A percentile compares a stretch with the other conserved stretches of the same genome.
phyloP scores from a whole-genome alignment of 2,329 filamentous ascomycete genomes.

The Coleophoma cylindrospora region DNA sequence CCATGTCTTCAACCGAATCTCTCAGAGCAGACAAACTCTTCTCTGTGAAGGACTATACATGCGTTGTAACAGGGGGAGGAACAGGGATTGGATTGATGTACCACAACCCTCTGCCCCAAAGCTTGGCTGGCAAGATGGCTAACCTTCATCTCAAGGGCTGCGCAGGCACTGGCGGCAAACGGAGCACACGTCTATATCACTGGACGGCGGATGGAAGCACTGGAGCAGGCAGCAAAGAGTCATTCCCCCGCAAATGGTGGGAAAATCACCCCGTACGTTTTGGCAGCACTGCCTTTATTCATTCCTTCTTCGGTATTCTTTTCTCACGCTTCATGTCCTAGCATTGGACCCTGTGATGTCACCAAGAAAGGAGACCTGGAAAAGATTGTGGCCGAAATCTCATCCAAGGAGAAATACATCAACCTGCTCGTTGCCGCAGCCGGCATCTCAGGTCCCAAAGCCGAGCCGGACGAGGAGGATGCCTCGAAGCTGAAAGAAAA shows the following conservation, averaged over 20 bases:
- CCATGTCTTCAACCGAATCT: conserved; percentile 16
- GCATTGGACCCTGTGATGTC: conserved; percentile 50
- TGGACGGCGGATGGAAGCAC: conserved; percentile 23
- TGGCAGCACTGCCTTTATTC: too few species aligned
- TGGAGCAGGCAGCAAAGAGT: conserved; percentile 31
- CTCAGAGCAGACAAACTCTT: conserved; percentile 40
- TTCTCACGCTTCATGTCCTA: not conserved
- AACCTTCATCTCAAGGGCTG: conserved; percentile 21
- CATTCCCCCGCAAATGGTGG: conserved; percentile 47
- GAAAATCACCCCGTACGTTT: conserved; percentile 27
- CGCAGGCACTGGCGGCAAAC: conserved; percentile 26
- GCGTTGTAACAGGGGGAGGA: conserved; percentile 43
- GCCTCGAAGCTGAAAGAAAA: conserved; percentile 47
- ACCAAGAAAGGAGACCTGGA: conserved; percentile 54
- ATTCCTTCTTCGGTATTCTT: too few species aligned
- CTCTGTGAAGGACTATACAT: conserved; percentile 36
- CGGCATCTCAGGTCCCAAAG: conserved; percentile 43
- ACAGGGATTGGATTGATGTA: conserved; percentile 30
- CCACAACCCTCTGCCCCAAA: not conserved
- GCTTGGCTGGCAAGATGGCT: conserved; percentile 31
- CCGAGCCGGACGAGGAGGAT: conserved; percentile 32
- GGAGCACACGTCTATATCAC: conserved; percentile 29
- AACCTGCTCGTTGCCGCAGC: conserved; percentile 53
- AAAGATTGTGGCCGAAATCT: conserved; percentile 46
- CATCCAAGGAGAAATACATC: conserved; percentile 49